A percentile compares a stretch with the other conserved stretches of the same genome.
phyloP scores from a whole-genome alignment of 2,329 filamentous ascomycete genomes.

The Cordyceps tenuipes region DNA sequence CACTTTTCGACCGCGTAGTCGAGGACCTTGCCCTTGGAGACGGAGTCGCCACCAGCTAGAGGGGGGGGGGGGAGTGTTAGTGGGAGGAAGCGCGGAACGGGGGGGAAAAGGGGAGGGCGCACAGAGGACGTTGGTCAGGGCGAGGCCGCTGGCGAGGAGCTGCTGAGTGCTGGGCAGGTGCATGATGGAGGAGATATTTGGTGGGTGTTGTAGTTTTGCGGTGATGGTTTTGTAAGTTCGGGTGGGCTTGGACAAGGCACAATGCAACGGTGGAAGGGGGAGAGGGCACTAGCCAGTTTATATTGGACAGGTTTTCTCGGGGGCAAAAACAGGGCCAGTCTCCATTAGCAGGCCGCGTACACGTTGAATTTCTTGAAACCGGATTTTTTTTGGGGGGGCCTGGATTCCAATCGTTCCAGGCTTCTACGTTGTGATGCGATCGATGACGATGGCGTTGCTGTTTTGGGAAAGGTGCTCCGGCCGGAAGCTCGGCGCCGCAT shows the following conservation, averaged over 20 bases:
- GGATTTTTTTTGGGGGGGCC: background rate
- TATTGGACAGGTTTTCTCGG: background rate
- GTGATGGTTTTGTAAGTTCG: background rate
- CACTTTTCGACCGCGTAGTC: slow-evolving; percentile 36
- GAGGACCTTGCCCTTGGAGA: slow-evolving; percentile 28
- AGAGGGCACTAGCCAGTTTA: background rate
- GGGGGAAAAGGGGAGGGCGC: too few species aligned
- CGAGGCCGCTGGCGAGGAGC: slow-evolving; percentile 8
- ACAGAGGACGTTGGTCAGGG: background rate
- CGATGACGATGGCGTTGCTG: slow-evolving; percentile 5
- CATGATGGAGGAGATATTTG: slow-evolving; percentile 10
- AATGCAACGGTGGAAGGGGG: background rate
- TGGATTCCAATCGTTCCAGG: background rate
- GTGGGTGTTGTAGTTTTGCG: background rate
- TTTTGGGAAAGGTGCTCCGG: background rate
- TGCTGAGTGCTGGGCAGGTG: slow-evolving; percentile 12
- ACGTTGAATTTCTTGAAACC: background rate
- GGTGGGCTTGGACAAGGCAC: background rate
- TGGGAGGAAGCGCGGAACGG: too few species aligned
- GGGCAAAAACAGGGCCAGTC: background rate
- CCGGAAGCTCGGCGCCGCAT: background rate
- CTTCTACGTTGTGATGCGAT: background rate
- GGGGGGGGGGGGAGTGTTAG: background rate
- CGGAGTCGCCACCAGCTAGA: slow-evolving; percentile 15
- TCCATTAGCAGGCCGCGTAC: background rate